Base-by-base conservation (phyloP, 805 yeast species). In the Wickerhamomyces pijperi region DNA sequence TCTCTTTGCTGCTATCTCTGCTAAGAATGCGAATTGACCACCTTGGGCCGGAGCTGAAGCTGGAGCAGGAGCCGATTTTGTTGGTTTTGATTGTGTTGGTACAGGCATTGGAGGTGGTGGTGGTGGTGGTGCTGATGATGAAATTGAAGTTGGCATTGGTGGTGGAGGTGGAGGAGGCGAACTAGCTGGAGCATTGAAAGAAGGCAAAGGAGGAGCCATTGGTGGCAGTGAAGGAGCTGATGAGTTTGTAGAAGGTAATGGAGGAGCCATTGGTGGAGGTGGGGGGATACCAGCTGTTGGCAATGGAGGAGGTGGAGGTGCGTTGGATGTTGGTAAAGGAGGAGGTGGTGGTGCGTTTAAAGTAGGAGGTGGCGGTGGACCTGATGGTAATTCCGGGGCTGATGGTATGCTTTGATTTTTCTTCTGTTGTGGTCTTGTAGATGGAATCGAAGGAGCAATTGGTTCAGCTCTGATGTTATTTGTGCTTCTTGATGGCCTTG, bases 1-100 rank as follows among this genome's bases (percentile, higher is more conserved):
- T 53, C 81, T 62, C 51, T 70, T 72, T 32, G 69, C 65, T 43
- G 74, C 73, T 36, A 76, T 76, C 42, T 75, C 73, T 1, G 76
- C 76, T 36, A 76, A 61, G 47, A 76, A 76, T 6, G 83, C 82
- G 19, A 75, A 52, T 0, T 63, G 68, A 23, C 58, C 60, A 13
- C 55, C 46, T 20, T 60, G 48, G 19, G 58, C 44, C 2, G 40
- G 32, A 14, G 56, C 32, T 5, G 48, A 28, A 14, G 50, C 36
- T 19, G 46, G 40, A 19, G 49, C 40, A 11, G 48, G 42, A 19
- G 49, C 39, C 17, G 51, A 42, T 7, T 49, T 39, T 5, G 53
- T 37, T 18, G 56, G 46, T 32, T 55, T 29, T 11, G 47, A 34
- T 25, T 48, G 32, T 14, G 35, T 16, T 9, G 59, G 47, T n/a